A percentile compares a stretch with the other conserved stretches of the same genome.
These are phyloP conservation scores for Leccinum subfulvum DNA, from an alignment of 1,284 basidiomycete species.

Conservation along the genomic window DNA sequence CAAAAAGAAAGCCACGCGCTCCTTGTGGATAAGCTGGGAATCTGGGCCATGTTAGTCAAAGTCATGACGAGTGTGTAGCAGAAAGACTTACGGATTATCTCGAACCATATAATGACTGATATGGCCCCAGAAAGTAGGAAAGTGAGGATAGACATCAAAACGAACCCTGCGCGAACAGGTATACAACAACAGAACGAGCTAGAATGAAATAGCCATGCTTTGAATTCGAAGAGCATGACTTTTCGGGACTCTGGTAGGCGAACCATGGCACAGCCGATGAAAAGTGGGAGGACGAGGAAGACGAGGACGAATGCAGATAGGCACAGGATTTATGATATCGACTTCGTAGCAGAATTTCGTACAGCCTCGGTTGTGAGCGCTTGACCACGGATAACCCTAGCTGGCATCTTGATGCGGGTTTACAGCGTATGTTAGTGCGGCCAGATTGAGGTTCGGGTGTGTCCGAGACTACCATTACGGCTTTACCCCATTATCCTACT, in stretches of 20 bases:
- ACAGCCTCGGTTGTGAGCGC: constrained; percentile 7
- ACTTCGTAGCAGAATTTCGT: constrained; percentile 1
- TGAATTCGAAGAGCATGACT: constrained; percentile 25
- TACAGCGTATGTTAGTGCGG: neutral
- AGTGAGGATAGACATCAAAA: constrained; percentile 50
- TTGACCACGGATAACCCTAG: neutral
- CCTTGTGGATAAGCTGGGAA: constrained; percentile 37
- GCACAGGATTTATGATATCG: neutral
- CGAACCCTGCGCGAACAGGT: constrained; percentile 60
- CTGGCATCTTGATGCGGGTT: constrained; percentile 14
- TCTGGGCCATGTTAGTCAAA: constrained; percentile 15
- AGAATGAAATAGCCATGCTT: constrained; percentile 28
- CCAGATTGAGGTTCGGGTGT: no score
- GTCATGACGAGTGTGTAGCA: neutral
- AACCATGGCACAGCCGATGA: neutral
- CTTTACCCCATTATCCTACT: no score
- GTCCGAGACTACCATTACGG: no score
- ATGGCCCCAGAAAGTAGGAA: constrained; percentile 52
- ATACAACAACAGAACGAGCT: constrained; percentile 61
- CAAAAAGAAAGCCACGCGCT: constrained; percentile 45
- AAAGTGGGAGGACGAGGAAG: neutral
- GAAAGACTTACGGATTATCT: constrained; percentile 47
- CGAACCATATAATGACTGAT: constrained; percentile 56
- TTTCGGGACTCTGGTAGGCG: neutral
- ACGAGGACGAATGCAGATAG: neutral